Base-by-base conservation (phyloP, 2,329 filamentous ascomycete species). In the Tolypocladium pustulatum region DNA sequence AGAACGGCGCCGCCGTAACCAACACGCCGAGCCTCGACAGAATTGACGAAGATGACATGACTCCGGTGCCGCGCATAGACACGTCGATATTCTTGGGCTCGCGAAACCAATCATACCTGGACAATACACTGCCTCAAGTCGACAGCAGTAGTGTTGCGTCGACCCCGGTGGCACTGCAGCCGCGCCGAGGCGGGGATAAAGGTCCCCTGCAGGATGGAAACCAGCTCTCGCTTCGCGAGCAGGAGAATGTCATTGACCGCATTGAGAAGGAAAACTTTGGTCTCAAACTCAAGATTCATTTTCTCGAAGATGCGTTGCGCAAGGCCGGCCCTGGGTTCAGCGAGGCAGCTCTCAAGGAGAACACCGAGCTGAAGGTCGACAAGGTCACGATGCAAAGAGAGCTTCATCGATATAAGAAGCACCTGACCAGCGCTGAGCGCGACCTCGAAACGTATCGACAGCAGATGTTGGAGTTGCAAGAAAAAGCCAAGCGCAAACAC, bases 211-310 rank as follows among this genome's bases (percentile, higher is more conserved):
- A 92, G 61, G 88, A 94, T 65, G 91, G 91, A 25, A 96, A 97
- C 66, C 88, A 95, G 69, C 81, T 97, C 65, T 96, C 94, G 1
- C 75, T 99, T 59, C 87, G 91, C 61, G 94, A 99, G 70, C 94
- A 99, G 72, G 94, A 97, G 73, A 91, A 91, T 65, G 89, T 94
- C 64, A 93, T 99, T 65, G 90, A 97, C 75, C 90, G 90, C 69
- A 93, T 99, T 66, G 91, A 97, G 70, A 99, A 99, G 77, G 94
- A 97, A 69, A 99, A 99, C 69, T 99, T 97, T 70, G 91, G 91
- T 30, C 80, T 99, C 57, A 97, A 97, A 73, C 82, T 97, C 65
- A 97, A 96, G 73, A 96, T 97, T 57, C 91, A 97, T 72, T 99
- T 96, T 71, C 81, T 99, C 58, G 91, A 99, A 71, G 91, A 97